phyloP scores from a whole-genome alignment of 176 grass and related monocot species.

The Chrysopogon serrulatus region DNA sequence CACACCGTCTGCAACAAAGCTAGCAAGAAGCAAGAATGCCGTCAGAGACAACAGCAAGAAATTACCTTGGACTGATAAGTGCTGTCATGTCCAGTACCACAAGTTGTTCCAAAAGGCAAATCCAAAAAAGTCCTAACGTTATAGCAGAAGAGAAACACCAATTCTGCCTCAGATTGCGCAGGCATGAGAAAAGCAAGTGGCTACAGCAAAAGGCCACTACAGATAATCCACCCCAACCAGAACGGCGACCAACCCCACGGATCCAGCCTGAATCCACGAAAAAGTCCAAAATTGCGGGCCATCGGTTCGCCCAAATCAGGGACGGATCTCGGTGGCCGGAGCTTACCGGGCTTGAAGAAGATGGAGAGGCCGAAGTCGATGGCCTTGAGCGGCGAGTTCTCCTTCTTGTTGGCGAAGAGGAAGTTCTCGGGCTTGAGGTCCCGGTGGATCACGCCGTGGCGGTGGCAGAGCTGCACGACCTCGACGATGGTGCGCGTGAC shows the following conservation, averaged over 20 bases:
- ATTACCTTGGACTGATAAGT: background rate
- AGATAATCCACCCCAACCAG: background rate
- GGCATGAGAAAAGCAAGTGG: conserved; percentile 15
- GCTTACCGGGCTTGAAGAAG: conserved; percentile 97
- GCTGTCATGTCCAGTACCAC: conserved; percentile 1
- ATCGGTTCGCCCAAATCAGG: conserved; percentile 12
- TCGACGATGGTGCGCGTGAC: conserved; percentile 89
- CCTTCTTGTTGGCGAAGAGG: conserved; percentile 97
- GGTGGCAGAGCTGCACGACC: conserved; percentile 99
- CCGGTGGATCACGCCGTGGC: conserved; percentile 94
- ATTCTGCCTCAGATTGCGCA: conserved; percentile 31
- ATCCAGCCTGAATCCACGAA: conserved; percentile 20
- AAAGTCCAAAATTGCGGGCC: conserved; percentile 6
- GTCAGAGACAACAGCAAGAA: conserved; percentile 13
- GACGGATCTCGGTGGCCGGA: background rate
- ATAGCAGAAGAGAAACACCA: background rate
- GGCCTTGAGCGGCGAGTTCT: conserved; percentile 97
- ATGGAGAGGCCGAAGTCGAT: conserved; percentile 98
- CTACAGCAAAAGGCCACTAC: conserved; percentile 2
- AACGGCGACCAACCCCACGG: conserved; percentile 12
- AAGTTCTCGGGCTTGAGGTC: conserved; percentile 99
- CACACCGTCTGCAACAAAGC: background rate
- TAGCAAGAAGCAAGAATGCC: background rate
- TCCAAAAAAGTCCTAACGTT: background rate
- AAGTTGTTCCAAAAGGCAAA: conserved; percentile 21